Percentiles rank a stretch among this genome's conserved stretches.
Conservation (phyloP, 2,329 filamentous ascomycete species). For the Cryphonectria radicalis region DNA sequence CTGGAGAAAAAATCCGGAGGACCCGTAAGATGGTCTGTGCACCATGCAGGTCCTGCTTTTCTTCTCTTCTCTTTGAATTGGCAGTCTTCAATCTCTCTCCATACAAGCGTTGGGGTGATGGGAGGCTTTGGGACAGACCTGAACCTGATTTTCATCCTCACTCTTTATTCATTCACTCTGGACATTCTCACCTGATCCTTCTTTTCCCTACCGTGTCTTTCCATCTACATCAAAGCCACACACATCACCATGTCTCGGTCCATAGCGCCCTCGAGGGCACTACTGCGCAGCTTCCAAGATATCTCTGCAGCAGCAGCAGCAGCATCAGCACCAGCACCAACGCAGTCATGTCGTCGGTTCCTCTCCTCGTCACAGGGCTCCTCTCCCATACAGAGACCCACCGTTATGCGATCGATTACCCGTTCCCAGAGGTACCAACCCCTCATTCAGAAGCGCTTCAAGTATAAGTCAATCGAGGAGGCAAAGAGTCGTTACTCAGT, state of each 20-base stretch:
- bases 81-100: not conserved
- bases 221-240: not conserved
- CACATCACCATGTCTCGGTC: slow-evolving; percentile 45
- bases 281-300: slow-evolving; percentile 40
- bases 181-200: not conserved
- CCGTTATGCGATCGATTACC: slow-evolving; percentile 28
- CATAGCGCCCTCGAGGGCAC: slow-evolving; percentile 41
- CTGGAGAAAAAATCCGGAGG: not conserved
- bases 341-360: slow-evolving; percentile 48
- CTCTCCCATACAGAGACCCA: slow-evolving; percentile 31
- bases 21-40: slow-evolving; percentile 22
- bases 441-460: slow-evolving; percentile 44
- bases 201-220: not conserved
- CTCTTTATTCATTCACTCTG: too few species aligned
- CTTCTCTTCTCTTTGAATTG: not conserved
- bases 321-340: too few species aligned
- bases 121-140: slow-evolving; percentile 4
- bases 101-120: not conserved
- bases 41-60: slow-evolving; percentile 19
- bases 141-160: not conserved
- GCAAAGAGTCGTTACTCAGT: slow-evolving; percentile 61
- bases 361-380: slow-evolving; percentile 41
- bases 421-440: slow-evolving; percentile 33
- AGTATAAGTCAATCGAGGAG: slow-evolving; percentile 61
- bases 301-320: slow-evolving; percentile 26